Base-by-base conservation (phyloP, 352 stramenopile species). In the Phytophthora sojae region DNA sequence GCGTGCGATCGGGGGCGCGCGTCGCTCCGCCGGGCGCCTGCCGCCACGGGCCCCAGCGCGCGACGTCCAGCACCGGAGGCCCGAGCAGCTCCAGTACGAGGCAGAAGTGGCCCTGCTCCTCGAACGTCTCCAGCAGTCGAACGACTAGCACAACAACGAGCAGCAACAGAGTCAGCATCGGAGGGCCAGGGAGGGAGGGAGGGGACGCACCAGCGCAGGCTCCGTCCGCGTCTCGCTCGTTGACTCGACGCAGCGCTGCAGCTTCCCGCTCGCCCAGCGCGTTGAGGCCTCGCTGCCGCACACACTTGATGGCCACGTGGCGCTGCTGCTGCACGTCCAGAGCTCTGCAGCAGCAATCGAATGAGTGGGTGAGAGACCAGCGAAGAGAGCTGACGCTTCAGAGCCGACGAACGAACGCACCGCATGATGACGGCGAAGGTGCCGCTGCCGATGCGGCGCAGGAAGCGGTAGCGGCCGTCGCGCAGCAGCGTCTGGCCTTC, bases 31-130 rank as follows among this genome's bases (percentile, higher is more conserved):
- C 82, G 21, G 98, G 90, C 76, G 99, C 96, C 52, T 95, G 83
- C 75, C 95, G 97, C 76, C 97, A 93, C 54, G 91, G 95, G 42
- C 98, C 97, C 77, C 96, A 96, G 11, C 96, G 78, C 7, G 97
- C 77, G 72, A 99, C 95, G 64, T 99, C 98, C 42, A 99, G 80
- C 70, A 99, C 98, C 8, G 85, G 70, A 19, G 80, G 53, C 19
- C 79, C 85, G 37, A 94, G 68, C 35, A 90, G 75, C 74, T 94
- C 87, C 26, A 94, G 57, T 61, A 93, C 87, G 37, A 94, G 79
- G 44, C 83, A 93, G 39, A 88, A 81, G 53, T 83, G 83, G 8
- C 62, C 72, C 4, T 79, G 70, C 51, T 92, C 75, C 35, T 76
- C 71, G 69, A 94, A 94, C 49, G 73, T 80, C 67, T 85, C 76